Evolutionary conservation across 495 filamentous ascomycete genomes (phyloP), one percentile per base, ranked within the genome.

Genomic region (Trichoderma gamsii): DNA sequence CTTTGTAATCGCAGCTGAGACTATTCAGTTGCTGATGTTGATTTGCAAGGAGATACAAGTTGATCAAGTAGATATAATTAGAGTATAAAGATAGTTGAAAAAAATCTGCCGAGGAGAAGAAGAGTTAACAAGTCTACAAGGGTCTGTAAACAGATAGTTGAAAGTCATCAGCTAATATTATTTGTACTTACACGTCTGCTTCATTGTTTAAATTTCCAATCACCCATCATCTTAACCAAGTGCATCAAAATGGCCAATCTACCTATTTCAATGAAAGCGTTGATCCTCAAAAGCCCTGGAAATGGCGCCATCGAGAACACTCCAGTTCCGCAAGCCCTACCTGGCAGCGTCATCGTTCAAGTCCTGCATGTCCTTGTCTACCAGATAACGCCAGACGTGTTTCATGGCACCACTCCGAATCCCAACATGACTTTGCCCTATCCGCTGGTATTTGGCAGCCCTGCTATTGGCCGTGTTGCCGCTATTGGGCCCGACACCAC

Each of bases 401-500:
- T 76, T 69, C 68, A 66, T 51, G 71, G 71, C 59, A 63, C 49
- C 4, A 69, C 71, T 3, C 67, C 71, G 21, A 76, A 78, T 64
- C 70, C 43, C 12, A 18, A 18, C 12, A 46, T 46, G 43, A 46
- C 75, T 9, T 72, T 79, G 56, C 74, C 78, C 5, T 70, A 61
- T 9, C 67, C 71, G 9, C 46, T 75, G 12, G 63, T 69, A 38
- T 69, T 70, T 11, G 74, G 74, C 56, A 64, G 63, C 1, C 65
- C 49, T 35, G 77, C 75, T 71, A 76, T 87, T 69, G 84, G 76
- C 11, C 83, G 82, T 49, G 74, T 87, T 44, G 76, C 73, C 2
- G 74, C 76, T 8, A 69, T 78, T 4, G 80, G 83, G 11, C 70
- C 81, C 0, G 84, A 87, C 71, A 75, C 83, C 27, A 79, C 76